phyloP scores from a whole-genome alignment of 1,139 yeast species.

The Tardiomyces digboiensis region DNA sequence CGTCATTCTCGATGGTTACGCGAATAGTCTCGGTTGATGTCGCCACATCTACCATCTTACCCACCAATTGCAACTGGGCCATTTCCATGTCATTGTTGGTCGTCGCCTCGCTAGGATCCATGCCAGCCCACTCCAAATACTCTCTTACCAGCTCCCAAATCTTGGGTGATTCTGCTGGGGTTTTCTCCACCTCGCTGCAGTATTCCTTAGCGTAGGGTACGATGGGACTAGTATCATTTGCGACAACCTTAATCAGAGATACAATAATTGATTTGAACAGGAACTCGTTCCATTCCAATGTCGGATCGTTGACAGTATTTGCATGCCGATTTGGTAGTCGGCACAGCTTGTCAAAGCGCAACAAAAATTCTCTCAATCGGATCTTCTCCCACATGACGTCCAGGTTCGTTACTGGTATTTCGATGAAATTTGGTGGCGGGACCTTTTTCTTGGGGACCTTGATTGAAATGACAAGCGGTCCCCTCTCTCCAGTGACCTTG shows the following conservation, averaged over 20 bases:
- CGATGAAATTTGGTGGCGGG: constrained; percentile 3
- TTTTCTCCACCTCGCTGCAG: constrained; percentile 21
- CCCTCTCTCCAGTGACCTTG: constrained; percentile 1
- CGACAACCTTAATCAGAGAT: constrained; percentile 22
- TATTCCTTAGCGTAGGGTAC: constrained; percentile 12
- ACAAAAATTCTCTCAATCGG: constrained; percentile 17
- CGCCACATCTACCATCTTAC: constrained; percentile 18
- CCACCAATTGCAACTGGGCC: constrained; percentile 14
- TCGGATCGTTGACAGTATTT: constrained; percentile 26
- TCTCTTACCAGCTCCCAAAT: constrained; percentile 22
- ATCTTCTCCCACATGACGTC: constrained; percentile 16
- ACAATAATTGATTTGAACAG: constrained; percentile 27
- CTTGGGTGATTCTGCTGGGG: constrained; percentile 21
- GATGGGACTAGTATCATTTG: constrained; percentile 23
- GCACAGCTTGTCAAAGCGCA: constrained; percentile 25
- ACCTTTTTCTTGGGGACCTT: background rate
- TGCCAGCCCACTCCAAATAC: constrained; percentile 12
- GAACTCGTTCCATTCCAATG: constrained; percentile 26
- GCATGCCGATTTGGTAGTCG: constrained; percentile 26
- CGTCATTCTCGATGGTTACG: constrained; percentile 22
- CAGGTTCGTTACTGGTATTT: constrained; percentile 8
- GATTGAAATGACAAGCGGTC: background rate
- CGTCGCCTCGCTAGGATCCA: constrained; percentile 3
- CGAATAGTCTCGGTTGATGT: constrained; percentile 26
- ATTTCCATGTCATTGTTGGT: constrained; percentile 5